Evolutionary conservation across 1,284 basidiomycete genomes (phyloP), one percentile per base, ranked within the genome.

Genomic region (Puccinia polysora): DNA sequence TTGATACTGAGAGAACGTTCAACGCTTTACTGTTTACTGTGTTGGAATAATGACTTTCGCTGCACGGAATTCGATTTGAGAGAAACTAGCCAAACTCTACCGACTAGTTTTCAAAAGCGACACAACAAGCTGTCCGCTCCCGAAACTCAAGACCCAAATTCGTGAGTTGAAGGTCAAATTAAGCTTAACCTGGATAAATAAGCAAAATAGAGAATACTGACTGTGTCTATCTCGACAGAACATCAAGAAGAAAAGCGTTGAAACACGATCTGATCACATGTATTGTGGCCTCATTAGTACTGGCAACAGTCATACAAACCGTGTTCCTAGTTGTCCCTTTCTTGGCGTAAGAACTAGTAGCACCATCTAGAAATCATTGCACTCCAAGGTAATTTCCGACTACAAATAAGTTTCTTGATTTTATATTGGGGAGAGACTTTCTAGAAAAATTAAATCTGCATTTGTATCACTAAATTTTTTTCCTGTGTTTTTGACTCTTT

Each of bases 11-110:
- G 8, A 4, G 28, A 56, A 43, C 15, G 34, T 12, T 43, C 56
- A 18, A 68, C 55, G 4, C 55, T 20, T n/a, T 56, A 56, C 23
- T 65, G 63, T 56, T 25, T 68, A 15, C 28, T 45, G 14, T 58
- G 52, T 30, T 68, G 65, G 52, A 30, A 45, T 18, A 60, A 60
- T 4, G 47, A 60, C 25, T 45, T 45, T 28, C 43, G 8, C 28
- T 28, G 38, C n/a, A 2, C 20, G 23, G 58, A 45, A 45, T 43
- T 43, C 18, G 23, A 28, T 12, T 32, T 34, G 15, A 15, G 20
- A 25, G n/a, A 23, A 5, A 15, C 38, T 59, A 20, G 45, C 4
- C 25, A 30, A 25, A 28, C 0, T 15, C 23, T 30, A 18, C 58
- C 43, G 7, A 30, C 23, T 8, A n/a, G 32, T 1, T 28, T 60